Evolutionary conservation across 2,329 filamentous ascomycete species (phyloP).

Genomic region (Fusarium neocosmosporiellum): DNA sequence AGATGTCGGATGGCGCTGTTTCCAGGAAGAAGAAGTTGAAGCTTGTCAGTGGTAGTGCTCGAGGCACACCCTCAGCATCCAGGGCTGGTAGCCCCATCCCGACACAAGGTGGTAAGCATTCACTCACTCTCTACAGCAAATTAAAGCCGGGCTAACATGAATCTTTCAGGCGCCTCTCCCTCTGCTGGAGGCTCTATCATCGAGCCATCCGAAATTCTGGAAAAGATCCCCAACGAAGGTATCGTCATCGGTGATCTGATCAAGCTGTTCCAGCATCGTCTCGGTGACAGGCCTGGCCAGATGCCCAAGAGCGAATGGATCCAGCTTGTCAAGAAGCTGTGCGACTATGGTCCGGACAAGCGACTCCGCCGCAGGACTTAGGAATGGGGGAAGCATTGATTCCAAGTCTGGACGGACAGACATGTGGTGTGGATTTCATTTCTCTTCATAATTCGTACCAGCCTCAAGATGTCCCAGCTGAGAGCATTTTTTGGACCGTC

Average conservation of each 20-base stretch:
- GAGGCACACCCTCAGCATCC: conserved; percentile 67
- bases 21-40: conserved; percentile 67
- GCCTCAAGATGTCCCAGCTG: background rate
- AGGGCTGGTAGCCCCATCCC: conserved; percentile 71
- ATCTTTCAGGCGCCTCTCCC: conserved; percentile 47
- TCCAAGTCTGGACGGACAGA: conserved; percentile 7
- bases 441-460: conserved; percentile 2
- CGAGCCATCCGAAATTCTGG: conserved; percentile 64
- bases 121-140: background rate
- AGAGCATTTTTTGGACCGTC: background rate
- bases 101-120: conserved; percentile 51
- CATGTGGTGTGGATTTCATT: conserved; percentile 5
- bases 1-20: conserved; percentile 68
- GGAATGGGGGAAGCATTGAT: background rate
- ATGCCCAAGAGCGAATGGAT: conserved; percentile 69
- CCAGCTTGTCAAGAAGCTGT: conserved; percentile 66
- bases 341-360: conserved; percentile 66
- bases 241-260: conserved; percentile 67
- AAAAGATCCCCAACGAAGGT: conserved; percentile 64
- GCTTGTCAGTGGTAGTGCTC: conserved; percentile 59
- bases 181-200: conserved; percentile 52
- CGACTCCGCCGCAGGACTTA: conserved; percentile 57
- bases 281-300: conserved; percentile 63
- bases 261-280: conserved; percentile 63
- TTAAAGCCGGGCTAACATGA: conserved; percentile 17